phyloP scores from a whole-genome alignment of 2,329 filamentous ascomycete species.

The Hymenoscyphus repandus region DNA sequence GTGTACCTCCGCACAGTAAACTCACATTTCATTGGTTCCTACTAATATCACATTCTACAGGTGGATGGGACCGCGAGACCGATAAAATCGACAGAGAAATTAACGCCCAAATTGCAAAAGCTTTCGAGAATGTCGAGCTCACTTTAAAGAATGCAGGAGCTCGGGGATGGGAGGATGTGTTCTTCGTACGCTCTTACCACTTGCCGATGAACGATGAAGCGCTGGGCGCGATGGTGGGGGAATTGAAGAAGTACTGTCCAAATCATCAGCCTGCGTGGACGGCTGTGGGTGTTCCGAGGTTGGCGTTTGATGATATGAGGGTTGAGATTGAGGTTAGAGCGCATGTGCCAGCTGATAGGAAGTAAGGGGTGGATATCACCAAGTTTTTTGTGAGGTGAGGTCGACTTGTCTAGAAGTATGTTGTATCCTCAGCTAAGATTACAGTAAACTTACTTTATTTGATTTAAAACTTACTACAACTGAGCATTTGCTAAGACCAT shows the following conservation, averaged over 20 bases:
- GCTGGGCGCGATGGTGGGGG: constrained; percentile 38
- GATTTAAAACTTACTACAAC: too few relatives aligned
- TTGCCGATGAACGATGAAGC: constrained; percentile 38
- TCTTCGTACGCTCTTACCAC: constrained; percentile 42
- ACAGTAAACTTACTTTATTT: too few relatives aligned
- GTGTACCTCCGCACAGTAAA: too few relatives aligned
- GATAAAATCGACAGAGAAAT: constrained; percentile 32
- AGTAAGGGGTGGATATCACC: too few relatives aligned
- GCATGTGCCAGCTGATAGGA: neutral
- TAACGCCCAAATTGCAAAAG: constrained; percentile 43
- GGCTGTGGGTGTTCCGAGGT: constrained; percentile 41
- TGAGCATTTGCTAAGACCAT: too few relatives aligned
- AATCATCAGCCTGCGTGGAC: constrained; percentile 51
- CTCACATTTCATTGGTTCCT: too few relatives aligned
- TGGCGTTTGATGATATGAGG: constrained; percentile 46
- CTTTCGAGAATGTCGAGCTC: constrained; percentile 52
- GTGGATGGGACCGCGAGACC: constrained; percentile 32
- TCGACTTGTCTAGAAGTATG: too few relatives aligned
- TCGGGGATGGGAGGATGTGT: constrained; percentile 52
- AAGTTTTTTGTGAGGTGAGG: too few relatives aligned
- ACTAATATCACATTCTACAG: constrained; percentile 17
- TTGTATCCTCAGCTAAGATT: too few relatives aligned
- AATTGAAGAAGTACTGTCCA: constrained; percentile 46
- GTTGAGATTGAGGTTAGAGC: constrained; percentile 55
- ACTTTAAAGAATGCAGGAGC: constrained; percentile 47